A percentile compares a stretch with the other conserved stretches of the same genome.
Conservation (phyloP, 495 filamentous ascomycete genomes). For the Aspergillus hancockii region DNA sequence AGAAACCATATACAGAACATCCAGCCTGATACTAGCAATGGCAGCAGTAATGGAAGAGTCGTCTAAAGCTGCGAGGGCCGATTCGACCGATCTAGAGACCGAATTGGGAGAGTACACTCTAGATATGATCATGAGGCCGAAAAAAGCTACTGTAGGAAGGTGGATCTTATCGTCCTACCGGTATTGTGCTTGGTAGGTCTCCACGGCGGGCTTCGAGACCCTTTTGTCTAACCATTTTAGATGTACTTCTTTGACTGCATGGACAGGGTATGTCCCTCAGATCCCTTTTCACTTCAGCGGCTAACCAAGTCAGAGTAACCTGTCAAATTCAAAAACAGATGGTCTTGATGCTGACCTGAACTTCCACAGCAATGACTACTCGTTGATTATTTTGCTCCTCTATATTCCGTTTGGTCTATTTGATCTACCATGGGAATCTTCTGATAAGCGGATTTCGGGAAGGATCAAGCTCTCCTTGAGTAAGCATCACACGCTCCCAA, state of each 20-base stretch:
- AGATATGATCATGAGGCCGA: no score
- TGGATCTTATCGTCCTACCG: constrained; percentile 20
- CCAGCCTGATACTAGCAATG: no score
- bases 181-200: constrained; percentile 33
- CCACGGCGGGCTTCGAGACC: no score
- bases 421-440: constrained; percentile 58
- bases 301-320: constrained; percentile 41
- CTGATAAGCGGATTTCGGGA: constrained; percentile 58
- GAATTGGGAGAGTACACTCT: no score
- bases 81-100: no score
- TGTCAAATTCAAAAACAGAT: constrained; percentile 68
- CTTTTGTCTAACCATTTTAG: constrained; percentile 22
- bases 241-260: constrained; percentile 65
- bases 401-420: constrained; percentile 73
- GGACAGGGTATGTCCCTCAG: constrained; percentile 54
- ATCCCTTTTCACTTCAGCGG: neutral
- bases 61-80: no score
- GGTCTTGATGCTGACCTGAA: constrained; percentile 50
- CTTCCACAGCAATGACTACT: constrained; percentile 64
- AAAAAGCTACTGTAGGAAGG: no score
- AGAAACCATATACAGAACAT: no score
- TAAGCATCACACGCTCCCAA: constrained; percentile 48
- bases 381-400: constrained; percentile 67
- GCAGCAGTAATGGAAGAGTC: no score
- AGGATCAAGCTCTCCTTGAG: constrained; percentile 45